Percentiles rank a stretch among this genome's conserved stretches.
phyloP scores from a whole-genome alignment of 345 rosid genomes.

The Nephelium lappaceum region DNA sequence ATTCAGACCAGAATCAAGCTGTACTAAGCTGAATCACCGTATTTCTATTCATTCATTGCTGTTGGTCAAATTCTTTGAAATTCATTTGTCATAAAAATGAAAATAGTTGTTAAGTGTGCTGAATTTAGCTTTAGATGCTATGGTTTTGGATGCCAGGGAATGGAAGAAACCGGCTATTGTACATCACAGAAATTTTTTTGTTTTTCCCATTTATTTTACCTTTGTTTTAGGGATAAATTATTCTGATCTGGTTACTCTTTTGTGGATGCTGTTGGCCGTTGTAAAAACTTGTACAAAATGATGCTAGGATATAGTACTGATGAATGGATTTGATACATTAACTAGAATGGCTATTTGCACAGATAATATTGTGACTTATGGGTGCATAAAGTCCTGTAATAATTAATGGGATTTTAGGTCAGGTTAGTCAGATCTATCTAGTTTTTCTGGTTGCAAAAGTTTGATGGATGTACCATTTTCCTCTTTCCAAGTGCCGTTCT shows the following conservation, averaged over 20 bases:
- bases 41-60: not conserved
- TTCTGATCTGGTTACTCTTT: not conserved
- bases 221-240: not conserved
- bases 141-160: slow-evolving; percentile 17
- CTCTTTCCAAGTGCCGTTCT: too few species aligned
- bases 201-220: slow-evolving; percentile 1
- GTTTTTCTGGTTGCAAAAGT: not conserved
- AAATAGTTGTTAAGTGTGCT: slow-evolving; percentile 3
- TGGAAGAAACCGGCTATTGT: not conserved
- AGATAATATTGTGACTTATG: not conserved
- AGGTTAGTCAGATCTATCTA: not conserved
- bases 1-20: slow-evolving; percentile 87
- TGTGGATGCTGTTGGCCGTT: not conserved
- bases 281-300: not conserved
- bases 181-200: slow-evolving; percentile 20
- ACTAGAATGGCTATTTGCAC: not conserved
- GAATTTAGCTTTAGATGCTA: slow-evolving; percentile 30
- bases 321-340: not conserved
- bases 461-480: too few species aligned
- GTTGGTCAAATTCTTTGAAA: slow-evolving; percentile 22
- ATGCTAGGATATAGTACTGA: not conserved
- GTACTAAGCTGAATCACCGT: slow-evolving; percentile 38
- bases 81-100: slow-evolving; percentile 20
- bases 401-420: not conserved
- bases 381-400: not conserved